phyloP scores from a whole-genome alignment of 176 grass and related monocot species.

The Carex littledalei region DNA sequence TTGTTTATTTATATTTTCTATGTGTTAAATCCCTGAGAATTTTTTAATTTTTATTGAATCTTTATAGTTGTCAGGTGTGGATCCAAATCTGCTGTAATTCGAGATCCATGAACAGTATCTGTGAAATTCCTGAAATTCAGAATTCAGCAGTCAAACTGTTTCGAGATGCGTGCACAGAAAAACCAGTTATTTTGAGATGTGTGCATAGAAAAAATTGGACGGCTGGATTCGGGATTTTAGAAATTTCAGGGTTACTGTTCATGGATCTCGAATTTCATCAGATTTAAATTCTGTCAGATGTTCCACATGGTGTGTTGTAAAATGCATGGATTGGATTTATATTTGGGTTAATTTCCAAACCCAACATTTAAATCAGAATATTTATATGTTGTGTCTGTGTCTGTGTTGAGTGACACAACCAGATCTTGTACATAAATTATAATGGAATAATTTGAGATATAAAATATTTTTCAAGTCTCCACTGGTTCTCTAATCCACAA shows the following conservation, averaged over 20 bases:
- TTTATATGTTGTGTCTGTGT: not conserved
- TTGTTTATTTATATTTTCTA: not conserved
- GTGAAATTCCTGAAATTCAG: too few relatives aligned
- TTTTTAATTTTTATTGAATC: not conserved
- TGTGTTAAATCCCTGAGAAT: not conserved
- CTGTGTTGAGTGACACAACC: not conserved
- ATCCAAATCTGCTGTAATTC: too few relatives aligned
- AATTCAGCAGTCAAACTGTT: too few relatives aligned
- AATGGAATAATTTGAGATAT: not conserved
- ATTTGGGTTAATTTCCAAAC: not conserved
- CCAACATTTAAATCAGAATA: not conserved
- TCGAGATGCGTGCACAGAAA: too few relatives aligned
- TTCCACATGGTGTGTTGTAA: not conserved
- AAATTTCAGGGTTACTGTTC: too few relatives aligned
- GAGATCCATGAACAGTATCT: too few relatives aligned
- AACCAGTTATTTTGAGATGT: too few relatives aligned
- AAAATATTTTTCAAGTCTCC: not conserved
- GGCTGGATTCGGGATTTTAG: too few relatives aligned
- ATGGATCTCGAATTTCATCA: too few relatives aligned
- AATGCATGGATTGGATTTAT: not conserved
- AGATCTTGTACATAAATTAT: not conserved
- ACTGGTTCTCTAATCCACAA: not conserved
- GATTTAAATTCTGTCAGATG: not conserved
- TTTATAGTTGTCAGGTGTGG: not conserved
- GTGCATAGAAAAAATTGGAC: too few relatives aligned